Conservation (phyloP, 768 basidiomycete species). For the Lentinula raphanica region DNA sequence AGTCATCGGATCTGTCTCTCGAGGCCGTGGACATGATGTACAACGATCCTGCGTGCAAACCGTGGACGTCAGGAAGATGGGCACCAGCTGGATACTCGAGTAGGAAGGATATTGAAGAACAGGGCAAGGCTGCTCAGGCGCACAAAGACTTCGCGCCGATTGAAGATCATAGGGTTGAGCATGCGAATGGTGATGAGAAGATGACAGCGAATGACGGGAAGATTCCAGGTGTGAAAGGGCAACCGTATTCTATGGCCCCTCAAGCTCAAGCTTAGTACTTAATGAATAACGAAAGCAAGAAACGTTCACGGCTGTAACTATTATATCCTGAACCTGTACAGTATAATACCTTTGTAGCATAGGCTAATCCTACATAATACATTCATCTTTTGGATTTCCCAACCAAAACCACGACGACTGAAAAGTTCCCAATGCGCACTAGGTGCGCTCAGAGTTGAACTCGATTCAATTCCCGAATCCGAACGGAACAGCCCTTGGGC, state of each 20-base stretch:
- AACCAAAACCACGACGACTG: no score
- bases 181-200: not conserved
- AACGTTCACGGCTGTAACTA: not conserved
- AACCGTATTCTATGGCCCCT: not conserved
- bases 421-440: no score
- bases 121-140: slow-evolving; percentile 1
- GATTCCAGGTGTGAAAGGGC: not conserved
- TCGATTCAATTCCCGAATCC: no score
- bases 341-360: no score
- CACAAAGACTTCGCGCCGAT: not conserved
- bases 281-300: not conserved
- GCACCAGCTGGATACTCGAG: slow-evolving; percentile 48
- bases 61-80: slow-evolving; percentile 63
- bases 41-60: slow-evolving; percentile 55
- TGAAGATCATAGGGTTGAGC: not conserved
- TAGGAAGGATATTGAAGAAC: slow-evolving; percentile 4
- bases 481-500: no score
- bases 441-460: no score
- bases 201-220: not conserved
- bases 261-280: not conserved
- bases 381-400: no score
- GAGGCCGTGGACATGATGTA: slow-evolving; percentile 71
- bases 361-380: no score
- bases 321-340: no score
- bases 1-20: slow-evolving; percentile 59